Percentiles rank a stretch among this genome's conserved stretches.
Evolutionary conservation across 2,329 filamentous ascomycete species (phyloP).

Genomic region (Aspergillus ustus): DNA sequence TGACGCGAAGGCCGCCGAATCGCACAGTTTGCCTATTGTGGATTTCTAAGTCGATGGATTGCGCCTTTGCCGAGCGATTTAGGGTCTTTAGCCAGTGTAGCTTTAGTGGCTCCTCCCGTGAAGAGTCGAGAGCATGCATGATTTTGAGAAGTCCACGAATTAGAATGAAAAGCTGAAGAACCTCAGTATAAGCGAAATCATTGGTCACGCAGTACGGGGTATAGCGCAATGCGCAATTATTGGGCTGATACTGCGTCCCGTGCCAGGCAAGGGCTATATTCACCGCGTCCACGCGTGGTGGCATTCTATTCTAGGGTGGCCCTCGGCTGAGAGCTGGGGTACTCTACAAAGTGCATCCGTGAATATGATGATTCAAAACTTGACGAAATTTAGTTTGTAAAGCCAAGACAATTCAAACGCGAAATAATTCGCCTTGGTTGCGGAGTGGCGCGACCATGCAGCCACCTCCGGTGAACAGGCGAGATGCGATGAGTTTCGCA

Average conservation of each 20-base stretch:
- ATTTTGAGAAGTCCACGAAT: neutral
- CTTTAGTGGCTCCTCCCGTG: neutral
- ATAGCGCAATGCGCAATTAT: neutral
- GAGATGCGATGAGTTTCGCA: neutral
- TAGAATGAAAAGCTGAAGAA: neutral
- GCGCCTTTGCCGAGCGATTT: neutral
- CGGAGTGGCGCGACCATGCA: neutral
- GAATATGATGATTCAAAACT: neutral
- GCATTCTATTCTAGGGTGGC: neutral
- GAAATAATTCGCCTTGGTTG: neutral
- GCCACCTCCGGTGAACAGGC: neutral
- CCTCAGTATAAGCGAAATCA: neutral
- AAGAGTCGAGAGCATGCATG: neutral
- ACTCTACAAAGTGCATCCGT: neutral
- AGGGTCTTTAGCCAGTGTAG: neutral
- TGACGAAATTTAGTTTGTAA: neutral
- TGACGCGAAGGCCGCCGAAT: neutral
- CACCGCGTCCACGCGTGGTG: neutral
- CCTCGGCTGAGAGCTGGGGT: neutral
- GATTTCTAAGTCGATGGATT: neutral
- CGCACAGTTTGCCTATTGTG: slow-evolving; percentile 7
- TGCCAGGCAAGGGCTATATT: neutral
- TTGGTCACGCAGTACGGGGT: neutral
- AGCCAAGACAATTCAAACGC: neutral
- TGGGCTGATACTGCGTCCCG: neutral